These are phyloP conservation scores for Coffea canephora DNA, from an alignment of 257 asterid genomes.

Conservation along the genomic window DNA sequence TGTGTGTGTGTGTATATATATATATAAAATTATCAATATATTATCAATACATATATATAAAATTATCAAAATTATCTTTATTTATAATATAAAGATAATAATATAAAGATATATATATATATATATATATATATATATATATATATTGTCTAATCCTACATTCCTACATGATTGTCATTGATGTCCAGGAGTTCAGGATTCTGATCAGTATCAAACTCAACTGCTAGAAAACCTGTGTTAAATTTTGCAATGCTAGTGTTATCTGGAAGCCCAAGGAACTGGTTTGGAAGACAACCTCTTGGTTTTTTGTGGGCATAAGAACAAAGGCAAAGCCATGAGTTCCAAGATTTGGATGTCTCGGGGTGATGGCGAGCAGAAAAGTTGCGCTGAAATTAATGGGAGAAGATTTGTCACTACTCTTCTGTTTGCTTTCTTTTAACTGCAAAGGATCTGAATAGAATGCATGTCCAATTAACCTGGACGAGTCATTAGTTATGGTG, in stretches of 20 bases:
- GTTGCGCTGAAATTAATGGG: constrained; percentile 3
- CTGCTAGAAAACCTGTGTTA: constrained; percentile 7
- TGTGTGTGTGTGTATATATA: no score
- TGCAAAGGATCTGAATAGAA: constrained; percentile 13
- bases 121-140: no score
- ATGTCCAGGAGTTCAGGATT: constrained; percentile 18
- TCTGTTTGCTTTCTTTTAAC: not conserved
- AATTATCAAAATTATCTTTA: no score
- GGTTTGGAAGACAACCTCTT: constrained; percentile 9
- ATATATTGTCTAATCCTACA: constrained; percentile 5
- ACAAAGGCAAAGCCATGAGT: constrained; percentile 23
- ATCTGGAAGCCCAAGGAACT: constrained; percentile 11
- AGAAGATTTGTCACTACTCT: not conserved
- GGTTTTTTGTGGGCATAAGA: constrained; percentile 9
- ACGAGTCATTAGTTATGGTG: constrained; percentile 1
- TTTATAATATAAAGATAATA: no score
- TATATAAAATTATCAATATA: no score
- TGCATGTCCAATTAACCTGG: constrained; percentile 6
- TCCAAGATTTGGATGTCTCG: constrained; percentile 11
- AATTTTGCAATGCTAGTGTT: constrained; percentile 3
- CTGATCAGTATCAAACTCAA: constrained; percentile 18
- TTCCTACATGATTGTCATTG: constrained; percentile 20
- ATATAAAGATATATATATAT: no score
- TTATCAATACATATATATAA: no score
- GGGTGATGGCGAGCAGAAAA: constrained; percentile 7